A percentile compares a stretch with the other conserved stretches of the same genome.
These are phyloP conservation scores for Amaranthus palmeri DNA, from an alignment of 148 eudicot species.

Conservation along the genomic window DNA sequence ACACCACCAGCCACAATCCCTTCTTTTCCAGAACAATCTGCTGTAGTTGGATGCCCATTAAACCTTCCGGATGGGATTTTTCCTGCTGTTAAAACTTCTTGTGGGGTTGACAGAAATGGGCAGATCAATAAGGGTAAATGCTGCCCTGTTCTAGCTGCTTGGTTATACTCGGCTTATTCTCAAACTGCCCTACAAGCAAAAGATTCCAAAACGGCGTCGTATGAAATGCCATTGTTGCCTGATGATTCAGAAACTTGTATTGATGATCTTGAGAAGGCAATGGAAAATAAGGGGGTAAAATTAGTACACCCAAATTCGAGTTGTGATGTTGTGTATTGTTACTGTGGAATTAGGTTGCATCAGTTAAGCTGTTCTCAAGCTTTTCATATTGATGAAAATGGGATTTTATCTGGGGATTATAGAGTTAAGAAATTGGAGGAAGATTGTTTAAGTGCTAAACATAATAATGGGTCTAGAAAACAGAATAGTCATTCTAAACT, in stretches of 20 bases:
- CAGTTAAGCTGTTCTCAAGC: conserved; percentile 56
- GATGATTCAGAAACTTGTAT: conserved; percentile 79
- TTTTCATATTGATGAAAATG: conserved; percentile 31
- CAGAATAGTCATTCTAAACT: conserved; percentile 23
- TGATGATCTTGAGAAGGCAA: conserved; percentile 39
- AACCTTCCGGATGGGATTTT: conserved; percentile 56
- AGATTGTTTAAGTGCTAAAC: conserved; percentile 39
- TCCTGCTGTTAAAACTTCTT: conserved; percentile 43
- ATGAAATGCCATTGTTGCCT: conserved; percentile 70
- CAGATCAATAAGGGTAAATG: conserved; percentile 44
- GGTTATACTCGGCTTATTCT: conserved; percentile 76
- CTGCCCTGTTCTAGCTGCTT: conserved; percentile 83
- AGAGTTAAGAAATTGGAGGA: conserved; percentile 48
- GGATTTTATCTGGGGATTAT: conserved; percentile 40
- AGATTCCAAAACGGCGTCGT: conserved; percentile 17
- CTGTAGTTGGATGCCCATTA: conserved; percentile 49
- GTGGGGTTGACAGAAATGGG: conserved; percentile 20
- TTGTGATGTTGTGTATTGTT: conserved; percentile 67
- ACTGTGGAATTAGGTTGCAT: conserved; percentile 69
- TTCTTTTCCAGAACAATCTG: conserved; percentile 78
- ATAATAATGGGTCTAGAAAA: conserved; percentile 10
- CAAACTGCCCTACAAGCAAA: conserved; percentile 32
- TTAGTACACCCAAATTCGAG: conserved; percentile 49
- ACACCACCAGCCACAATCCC: conserved; percentile 52
- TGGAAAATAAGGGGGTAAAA: conserved; percentile 45